phyloP scores from a whole-genome alignment of 2,329 filamentous ascomycete species.

The Talaromyces sp. region DNA sequence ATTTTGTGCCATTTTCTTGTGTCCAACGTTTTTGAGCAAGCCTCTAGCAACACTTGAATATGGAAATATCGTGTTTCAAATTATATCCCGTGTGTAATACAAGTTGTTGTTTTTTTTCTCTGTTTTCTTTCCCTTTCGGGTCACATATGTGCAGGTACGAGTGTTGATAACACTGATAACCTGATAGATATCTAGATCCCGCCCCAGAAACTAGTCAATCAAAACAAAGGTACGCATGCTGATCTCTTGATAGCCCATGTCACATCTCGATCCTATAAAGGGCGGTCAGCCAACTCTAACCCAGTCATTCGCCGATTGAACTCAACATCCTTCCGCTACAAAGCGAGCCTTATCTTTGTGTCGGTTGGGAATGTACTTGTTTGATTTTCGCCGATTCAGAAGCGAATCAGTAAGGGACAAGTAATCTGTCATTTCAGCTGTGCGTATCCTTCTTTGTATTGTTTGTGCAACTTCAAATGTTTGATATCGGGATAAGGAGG shows the following conservation, averaged over 20 bases:
- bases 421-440: background rate
- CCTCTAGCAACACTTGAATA: no score
- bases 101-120: background rate
- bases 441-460: background rate
- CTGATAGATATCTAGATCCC: background rate
- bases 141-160: background rate
- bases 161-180: background rate
- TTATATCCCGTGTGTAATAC: background rate
- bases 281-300: background rate
- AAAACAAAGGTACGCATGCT: background rate
- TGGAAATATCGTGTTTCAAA: background rate
- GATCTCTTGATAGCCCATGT: background rate
- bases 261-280: background rate
- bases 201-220: background rate
- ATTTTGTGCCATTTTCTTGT: background rate
- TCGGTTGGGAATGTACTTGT: background rate
- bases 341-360: background rate
- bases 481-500: background rate
- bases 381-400: background rate
- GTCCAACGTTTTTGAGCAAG: background rate
- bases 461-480: background rate
- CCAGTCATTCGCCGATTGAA: background rate
- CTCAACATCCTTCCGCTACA: background rate
- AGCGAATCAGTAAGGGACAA: background rate
- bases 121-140: background rate